Evolutionary conservation across 305 asterid genomes (phyloP), one percentile per base, ranked within the genome.

Genomic region (Stenogyne calaminthoides): DNA sequence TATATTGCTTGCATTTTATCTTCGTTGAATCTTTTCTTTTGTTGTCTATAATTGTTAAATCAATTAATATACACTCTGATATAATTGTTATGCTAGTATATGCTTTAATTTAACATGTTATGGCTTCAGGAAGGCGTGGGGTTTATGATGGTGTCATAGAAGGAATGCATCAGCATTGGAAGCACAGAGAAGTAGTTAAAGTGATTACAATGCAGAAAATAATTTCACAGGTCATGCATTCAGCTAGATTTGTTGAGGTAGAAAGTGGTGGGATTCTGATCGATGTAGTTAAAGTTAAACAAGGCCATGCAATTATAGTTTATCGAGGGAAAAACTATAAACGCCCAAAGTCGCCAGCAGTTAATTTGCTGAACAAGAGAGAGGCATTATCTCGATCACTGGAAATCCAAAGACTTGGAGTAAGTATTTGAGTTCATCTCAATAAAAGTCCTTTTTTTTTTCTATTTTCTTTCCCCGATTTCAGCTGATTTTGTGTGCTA

Each of bases 151-250:
- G 99, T 76, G 93, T 92, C 25, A 87, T 95, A 25, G 96, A 93
- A 82, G 93, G 96, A 77, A 82, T 95, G 75, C 90, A 86, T 84
- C 99, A 95, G 85, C 97, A 92, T 71, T 92, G 99, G 99, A 95
- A 95, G 80, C 95, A 89, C 86, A 88, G 88, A 80, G 99, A 95
- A 83, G 77, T 92, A 12, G 97, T 85, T 63, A 95, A 92, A 81
- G 96, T 92, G 77, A 84, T 95, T 61, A 90, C 99, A 12, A 88
- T 92, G 95, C 99, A 95, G 85, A 85, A 80, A 82, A 77, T 20
- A 51, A 77, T 86, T 72, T 80, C 96, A 20, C 95, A 87, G 85
- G 87, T 95, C 75, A 78, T 77, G 79, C 72, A 72, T 49, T 90
- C 96, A 68, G 96, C 97, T 32, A 87, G 85, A 78, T 49, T 55